Evolutionary conservation across 2,329 filamentous ascomycete species (phyloP), one percentile per base, ranked within the genome.

Genomic region (Fusarium multiceps): DNA sequence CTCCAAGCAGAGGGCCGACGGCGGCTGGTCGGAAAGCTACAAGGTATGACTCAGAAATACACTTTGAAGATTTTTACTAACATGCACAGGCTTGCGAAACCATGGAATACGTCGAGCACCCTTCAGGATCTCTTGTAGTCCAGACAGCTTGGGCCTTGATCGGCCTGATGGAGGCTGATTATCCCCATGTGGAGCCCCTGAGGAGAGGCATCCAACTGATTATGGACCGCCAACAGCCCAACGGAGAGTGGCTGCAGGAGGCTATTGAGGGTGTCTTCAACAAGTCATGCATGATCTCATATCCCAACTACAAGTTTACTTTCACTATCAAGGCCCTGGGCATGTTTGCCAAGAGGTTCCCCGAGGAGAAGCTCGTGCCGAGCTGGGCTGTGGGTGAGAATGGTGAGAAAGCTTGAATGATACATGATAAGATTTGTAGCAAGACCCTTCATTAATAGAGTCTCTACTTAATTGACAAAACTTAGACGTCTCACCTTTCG

Each of bases 181-280:
- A 93, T 76, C 93, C 94, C 0, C 83, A 98, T 67, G 83, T 88
- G 45, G 89, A 89, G 75, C 90, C 90, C 2, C 84, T 99, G 43
- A 87, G 88, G 74, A 90, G 85, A 72, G 96, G 92, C 3, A 85
- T 98, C 76, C 88, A 87, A 78, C 84, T 99, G 74, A 87, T 99
- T 68, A 95, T 98, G 90, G 82, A 86, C 30, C 88, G 95, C 50
- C 96, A 99, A 82, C 90, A 93, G 79, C 78, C 84, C 4, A 97
- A 97, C 76, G 96, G 96, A 34, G 94, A 98, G 82, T 99, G 96
- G 96, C 78, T 92, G 72, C 94, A 98, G 78, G 96, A 98, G 80
- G 91, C 92, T 1, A 98, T 99, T 74, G 96, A 99, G 80, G 96
- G 96, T 4, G 96, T 99, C 13, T 99, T 99, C 82, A 99, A 99